Conservation (phyloP, 208 protist species). For the Leishmania gerbilli region DNA sequence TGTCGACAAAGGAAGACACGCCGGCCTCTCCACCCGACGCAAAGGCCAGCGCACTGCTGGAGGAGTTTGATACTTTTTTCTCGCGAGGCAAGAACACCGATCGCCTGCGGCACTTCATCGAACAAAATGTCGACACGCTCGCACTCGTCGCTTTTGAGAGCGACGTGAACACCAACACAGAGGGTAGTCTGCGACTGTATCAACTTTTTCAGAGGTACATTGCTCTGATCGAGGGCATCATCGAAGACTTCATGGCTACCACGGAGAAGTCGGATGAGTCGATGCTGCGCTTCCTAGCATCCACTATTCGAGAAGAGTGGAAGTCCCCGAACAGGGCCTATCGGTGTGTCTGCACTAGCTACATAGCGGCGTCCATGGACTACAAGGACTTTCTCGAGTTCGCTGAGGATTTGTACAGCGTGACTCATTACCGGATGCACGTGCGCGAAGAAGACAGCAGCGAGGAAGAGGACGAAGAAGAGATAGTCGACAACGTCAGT, state of each 20-base stretch:
- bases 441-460: conserved; percentile 15
- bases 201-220: conserved; percentile 60
- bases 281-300: conserved; percentile 38
- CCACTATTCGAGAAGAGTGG: conserved; percentile 56
- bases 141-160: conserved; percentile 15
- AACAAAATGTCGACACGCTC: conserved; percentile 43
- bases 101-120: conserved; percentile 61
- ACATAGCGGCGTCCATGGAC: conserved; percentile 73
- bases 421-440: conserved; percentile 36
- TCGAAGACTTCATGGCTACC: conserved; percentile 48
- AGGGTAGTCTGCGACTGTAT: conserved; percentile 54
- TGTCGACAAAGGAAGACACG: not conserved
- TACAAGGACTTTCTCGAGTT: conserved; percentile 76
- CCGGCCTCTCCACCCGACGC: not conserved
- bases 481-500: not conserved
- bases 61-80: conserved; percentile 74
- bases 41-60: conserved; percentile 27
- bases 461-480: not conserved
- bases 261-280: conserved; percentile 13
- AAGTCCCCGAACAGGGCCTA: conserved; percentile 33
- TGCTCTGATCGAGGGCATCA: conserved; percentile 53
- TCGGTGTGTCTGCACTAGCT: conserved; percentile 61
- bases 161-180: conserved; percentile 39
- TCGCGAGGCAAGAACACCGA: conserved; percentile 62
- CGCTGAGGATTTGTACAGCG: conserved; percentile 55